A percentile compares a stretch with the other conserved stretches of the same genome.
These are phyloP conservation scores for Aspergillus brunneoviolaceus DNA, from an alignment of 2,329 filamentous ascomycete species.

Conservation along the genomic window DNA sequence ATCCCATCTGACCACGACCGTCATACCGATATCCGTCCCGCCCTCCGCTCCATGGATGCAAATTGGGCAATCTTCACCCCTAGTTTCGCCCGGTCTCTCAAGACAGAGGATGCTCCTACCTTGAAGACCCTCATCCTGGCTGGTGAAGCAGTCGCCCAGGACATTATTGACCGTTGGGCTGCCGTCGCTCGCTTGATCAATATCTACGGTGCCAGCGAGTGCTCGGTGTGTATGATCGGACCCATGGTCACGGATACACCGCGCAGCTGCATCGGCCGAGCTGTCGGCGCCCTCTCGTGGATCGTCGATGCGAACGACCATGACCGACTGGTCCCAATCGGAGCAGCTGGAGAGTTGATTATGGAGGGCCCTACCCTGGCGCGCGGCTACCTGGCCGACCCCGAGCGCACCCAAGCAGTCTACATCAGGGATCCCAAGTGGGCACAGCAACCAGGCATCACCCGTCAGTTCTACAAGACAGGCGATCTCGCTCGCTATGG, in stretches of 20 bases:
- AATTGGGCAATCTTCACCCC: slow-evolving; percentile 55
- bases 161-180: slow-evolving; percentile 25
- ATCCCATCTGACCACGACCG: not conserved
- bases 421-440: slow-evolving; percentile 30
- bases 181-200: slow-evolving; percentile 37
- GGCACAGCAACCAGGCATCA: slow-evolving; percentile 15
- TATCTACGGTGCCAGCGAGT: slow-evolving; percentile 37
- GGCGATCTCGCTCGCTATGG: slow-evolving; percentile 30
- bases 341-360: slow-evolving; percentile 28
- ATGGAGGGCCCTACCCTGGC: slow-evolving; percentile 46
- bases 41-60: not conserved
- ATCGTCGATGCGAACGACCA: slow-evolving; percentile 31
- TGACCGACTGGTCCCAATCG: slow-evolving; percentile 36
- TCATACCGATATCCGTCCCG: not conserved
- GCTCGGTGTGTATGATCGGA: slow-evolving; percentile 21
- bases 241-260: slow-evolving; percentile 11
- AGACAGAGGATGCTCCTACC: slow-evolving; percentile 36
- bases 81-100: slow-evolving; percentile 47
- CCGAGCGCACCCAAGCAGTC: slow-evolving; percentile 21
- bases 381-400: slow-evolving; percentile 40
- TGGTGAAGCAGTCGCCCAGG: slow-evolving; percentile 26
- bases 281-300: slow-evolving; percentile 24
- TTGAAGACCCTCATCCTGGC: slow-evolving; percentile 37
- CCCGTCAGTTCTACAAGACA: slow-evolving; percentile 29
- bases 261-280: slow-evolving; percentile 20